Conservation (phyloP, 148 eudicot species). For the Cornus kousa region DNA sequence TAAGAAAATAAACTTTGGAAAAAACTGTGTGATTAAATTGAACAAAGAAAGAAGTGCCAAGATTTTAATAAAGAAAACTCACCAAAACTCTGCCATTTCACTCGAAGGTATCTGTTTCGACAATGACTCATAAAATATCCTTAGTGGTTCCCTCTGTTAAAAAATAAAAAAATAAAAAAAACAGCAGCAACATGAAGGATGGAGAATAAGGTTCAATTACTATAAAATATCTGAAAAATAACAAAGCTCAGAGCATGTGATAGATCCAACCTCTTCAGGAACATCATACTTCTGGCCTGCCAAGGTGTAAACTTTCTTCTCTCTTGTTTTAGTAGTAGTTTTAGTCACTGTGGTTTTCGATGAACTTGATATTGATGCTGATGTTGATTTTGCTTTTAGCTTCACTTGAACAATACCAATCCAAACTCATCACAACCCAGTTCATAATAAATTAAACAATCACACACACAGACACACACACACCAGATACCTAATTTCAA, state of each 20-base stretch:
- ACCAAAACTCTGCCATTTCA: constrained; percentile 99
- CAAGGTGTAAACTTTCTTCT: constrained; percentile 79
- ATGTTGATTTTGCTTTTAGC: constrained; percentile 48
- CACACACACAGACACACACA: too few species aligned
- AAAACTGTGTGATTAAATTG: neutral
- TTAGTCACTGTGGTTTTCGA: constrained; percentile 40
- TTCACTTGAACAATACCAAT: constrained; percentile 34
- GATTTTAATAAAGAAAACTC: constrained; percentile 28
- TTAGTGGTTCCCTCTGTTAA: constrained; percentile 81
- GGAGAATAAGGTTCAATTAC: neutral
- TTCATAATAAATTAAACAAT: too few species aligned
- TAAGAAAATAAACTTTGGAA: neutral
- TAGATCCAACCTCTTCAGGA: constrained; percentile 76
- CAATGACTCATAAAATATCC: constrained; percentile 88
- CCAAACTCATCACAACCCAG: constrained; percentile 11
- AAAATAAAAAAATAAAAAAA: constrained; percentile 19
- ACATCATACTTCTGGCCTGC: constrained; percentile 86
- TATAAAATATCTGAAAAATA: neutral
- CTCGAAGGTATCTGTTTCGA: constrained; percentile 87
- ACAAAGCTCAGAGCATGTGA: constrained; percentile 1
- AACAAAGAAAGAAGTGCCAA: neutral
- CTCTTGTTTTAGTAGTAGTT: constrained; percentile 48
- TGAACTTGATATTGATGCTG: constrained; percentile 31
- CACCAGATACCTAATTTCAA: neutral
- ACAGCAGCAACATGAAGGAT: neutral